These are phyloP conservation scores for Astrothelium macrocarpum DNA, from an alignment of 495 filamentous ascomycete genomes.

Conservation along the genomic window DNA sequence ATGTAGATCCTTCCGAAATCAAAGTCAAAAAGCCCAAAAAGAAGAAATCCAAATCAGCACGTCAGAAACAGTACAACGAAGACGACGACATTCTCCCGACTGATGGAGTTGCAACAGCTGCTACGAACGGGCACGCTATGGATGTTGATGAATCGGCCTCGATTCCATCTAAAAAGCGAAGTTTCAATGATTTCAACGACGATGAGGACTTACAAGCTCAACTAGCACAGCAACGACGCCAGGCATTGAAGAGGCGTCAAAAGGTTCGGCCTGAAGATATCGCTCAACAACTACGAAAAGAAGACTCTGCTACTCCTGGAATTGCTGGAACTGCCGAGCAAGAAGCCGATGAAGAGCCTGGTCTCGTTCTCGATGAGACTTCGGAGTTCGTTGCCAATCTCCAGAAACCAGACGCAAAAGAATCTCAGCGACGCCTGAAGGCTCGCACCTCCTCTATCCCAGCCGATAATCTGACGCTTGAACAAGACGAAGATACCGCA, in stretches of 20 bases:
- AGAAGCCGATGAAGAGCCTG: constrained; percentile 49
- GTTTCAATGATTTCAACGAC: constrained; percentile 66
- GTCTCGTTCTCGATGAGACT: constrained; percentile 87
- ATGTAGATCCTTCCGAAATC: constrained; percentile 72
- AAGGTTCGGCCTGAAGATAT: constrained; percentile 74
- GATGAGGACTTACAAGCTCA: constrained; percentile 88
- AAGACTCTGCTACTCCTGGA: constrained; percentile 46
- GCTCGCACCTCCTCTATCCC: constrained; percentile 16
- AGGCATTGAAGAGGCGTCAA: constrained; percentile 84
- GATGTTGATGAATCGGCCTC: constrained; percentile 52
- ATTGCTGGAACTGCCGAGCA: constrained; percentile 33
- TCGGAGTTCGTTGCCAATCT: constrained; percentile 88
- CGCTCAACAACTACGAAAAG: constrained; percentile 69
- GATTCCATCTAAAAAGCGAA: constrained; percentile 45
- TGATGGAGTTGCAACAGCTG: constrained; percentile 32
- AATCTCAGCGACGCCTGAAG: constrained; percentile 40
- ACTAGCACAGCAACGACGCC: constrained; percentile 66
- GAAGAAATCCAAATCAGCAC: constrained; percentile 71
- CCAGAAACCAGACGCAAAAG: constrained; percentile 57
- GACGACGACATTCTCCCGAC: constrained; percentile 62
- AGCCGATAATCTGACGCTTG: constrained; percentile 41
- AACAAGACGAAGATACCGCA: constrained; percentile 52
- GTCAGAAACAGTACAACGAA: constrained; percentile 51
- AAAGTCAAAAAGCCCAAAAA: constrained; percentile 92
- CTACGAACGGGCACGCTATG: constrained; percentile 51